Conservation (phyloP, 2,329 filamentous ascomycete species). For the Curvularia lunata region DNA sequence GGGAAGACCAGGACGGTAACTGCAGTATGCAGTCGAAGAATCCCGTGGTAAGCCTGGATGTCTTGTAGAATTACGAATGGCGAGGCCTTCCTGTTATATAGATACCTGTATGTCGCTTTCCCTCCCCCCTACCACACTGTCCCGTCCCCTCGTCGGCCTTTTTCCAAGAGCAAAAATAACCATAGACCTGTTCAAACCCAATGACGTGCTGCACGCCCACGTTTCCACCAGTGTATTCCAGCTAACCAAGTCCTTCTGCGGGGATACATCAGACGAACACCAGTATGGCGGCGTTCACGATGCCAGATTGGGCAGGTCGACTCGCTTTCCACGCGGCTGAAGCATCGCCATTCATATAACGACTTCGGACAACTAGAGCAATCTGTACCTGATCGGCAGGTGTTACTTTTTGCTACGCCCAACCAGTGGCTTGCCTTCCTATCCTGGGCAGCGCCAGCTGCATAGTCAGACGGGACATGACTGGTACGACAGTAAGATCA, state of each 20-base stretch:
- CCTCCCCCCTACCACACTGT: neutral
- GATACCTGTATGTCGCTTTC: neutral
- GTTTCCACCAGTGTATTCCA: constrained; percentile 5
- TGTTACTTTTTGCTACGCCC: constrained; percentile 8
- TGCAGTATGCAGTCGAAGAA: neutral
- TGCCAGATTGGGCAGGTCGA: constrained; percentile 38
- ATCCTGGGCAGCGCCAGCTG: constrained; percentile 38
- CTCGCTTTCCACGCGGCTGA: constrained; percentile 24
- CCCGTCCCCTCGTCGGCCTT: neutral
- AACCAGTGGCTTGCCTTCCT: constrained; percentile 35
- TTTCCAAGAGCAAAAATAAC: neutral
- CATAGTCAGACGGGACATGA: constrained; percentile 17
- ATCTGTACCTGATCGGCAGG: constrained; percentile 31
- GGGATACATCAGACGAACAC: constrained; percentile 7
- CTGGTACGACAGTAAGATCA: constrained; percentile 26
- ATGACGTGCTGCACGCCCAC: constrained; percentile 39
- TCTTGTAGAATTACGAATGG: neutral
- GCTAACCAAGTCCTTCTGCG: constrained; percentile 1
- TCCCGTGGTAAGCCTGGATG: neutral
- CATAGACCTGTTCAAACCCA: constrained; percentile 27
- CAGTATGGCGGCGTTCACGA: constrained; percentile 26
- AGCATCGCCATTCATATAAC: constrained; percentile 25
- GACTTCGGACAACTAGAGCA: constrained; percentile 12
- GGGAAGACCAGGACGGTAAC: neutral
- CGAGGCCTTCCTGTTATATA: neutral